Conservation (phyloP, 805 yeast genomes). For the Barnettozyma botsteinii region DNA sequence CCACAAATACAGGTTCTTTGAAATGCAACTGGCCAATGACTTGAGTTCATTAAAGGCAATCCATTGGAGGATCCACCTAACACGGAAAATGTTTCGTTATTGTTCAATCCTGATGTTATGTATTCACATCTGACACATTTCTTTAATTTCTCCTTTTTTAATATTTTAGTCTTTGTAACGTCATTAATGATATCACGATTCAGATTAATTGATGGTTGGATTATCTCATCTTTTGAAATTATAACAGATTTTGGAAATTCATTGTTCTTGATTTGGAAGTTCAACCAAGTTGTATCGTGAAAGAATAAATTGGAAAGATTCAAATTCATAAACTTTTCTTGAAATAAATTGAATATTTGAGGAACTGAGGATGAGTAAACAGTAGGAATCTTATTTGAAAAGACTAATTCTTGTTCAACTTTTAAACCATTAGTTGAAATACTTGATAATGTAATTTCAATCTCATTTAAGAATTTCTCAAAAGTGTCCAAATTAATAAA, state of each 20-base stretch:
- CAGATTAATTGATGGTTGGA: constrained; percentile 29
- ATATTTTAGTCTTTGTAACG: constrained; percentile 25
- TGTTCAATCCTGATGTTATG: constrained; percentile 30
- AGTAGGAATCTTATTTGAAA: constrained; percentile 22
- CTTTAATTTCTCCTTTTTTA: constrained; percentile 28
- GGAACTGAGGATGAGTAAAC: constrained; percentile 26
- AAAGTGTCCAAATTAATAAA: constrained; percentile 41
- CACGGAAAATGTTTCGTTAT: constrained; percentile 26
- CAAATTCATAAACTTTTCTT: constrained; percentile 25
- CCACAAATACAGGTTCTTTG: constrained; percentile 78
- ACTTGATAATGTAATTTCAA: constrained; percentile 29
- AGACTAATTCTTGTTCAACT: constrained; percentile 22
- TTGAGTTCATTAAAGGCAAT: constrained; percentile 25
- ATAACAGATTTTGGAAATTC: constrained; percentile 31
- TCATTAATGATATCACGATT: constrained; percentile 27
- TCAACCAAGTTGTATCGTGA: constrained; percentile 64
- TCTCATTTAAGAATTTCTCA: constrained; percentile 57
- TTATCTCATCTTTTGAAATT: constrained; percentile 28
- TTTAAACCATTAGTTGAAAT: constrained; percentile 16
- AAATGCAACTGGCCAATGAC: constrained; percentile 57
- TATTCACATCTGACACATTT: constrained; percentile 53
- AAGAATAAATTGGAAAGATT: constrained; percentile 45
- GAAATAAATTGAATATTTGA: constrained; percentile 27
- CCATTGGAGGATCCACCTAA: constrained; percentile 11
- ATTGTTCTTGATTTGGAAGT: constrained; percentile 27